phyloP scores from a whole-genome alignment of 2,329 filamentous ascomycete genomes.

The Pseudocercospora fuligena region DNA sequence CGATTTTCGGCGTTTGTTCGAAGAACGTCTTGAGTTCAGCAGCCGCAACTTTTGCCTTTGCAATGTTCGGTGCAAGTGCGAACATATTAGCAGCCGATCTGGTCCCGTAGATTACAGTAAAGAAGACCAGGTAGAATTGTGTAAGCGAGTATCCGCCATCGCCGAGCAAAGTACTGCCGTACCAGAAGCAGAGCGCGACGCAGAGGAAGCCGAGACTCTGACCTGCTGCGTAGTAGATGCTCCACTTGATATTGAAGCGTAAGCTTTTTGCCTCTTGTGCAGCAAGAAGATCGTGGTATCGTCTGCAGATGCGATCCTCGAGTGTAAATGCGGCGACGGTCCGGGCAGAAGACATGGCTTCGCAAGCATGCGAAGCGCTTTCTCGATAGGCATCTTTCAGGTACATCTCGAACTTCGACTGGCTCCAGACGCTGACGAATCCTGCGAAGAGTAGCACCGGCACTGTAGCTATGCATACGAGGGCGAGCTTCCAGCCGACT shows the following conservation, averaged over 20 bases:
- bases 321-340: constrained; percentile 36
- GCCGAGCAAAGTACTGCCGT: constrained; percentile 36
- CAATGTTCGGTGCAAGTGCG: constrained; percentile 55
- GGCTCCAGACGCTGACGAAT: constrained; percentile 50
- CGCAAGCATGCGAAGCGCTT: constrained; percentile 30
- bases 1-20: constrained; percentile 14
- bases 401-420: constrained; percentile 14
- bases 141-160: constrained; percentile 34
- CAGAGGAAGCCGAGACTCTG: constrained; percentile 34
- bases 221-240: constrained; percentile 32
- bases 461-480: constrained; percentile 52
- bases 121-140: constrained; percentile 64
- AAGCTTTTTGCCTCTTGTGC: constrained; percentile 31
- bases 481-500: constrained; percentile 55
- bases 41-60: constrained; percentile 39
- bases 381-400: constrained; percentile 18
- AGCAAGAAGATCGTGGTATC: constrained; percentile 32
- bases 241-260: constrained; percentile 23
- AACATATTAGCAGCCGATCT: constrained; percentile 70
- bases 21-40: constrained; percentile 11
- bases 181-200: constrained; percentile 37
- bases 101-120: constrained; percentile 66
- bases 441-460: constrained; percentile 52
- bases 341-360: constrained; percentile 33
- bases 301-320: constrained; percentile 30